Base-by-base conservation (phyloP, 305 asterid species). In the Fraxinus nigra region DNA sequence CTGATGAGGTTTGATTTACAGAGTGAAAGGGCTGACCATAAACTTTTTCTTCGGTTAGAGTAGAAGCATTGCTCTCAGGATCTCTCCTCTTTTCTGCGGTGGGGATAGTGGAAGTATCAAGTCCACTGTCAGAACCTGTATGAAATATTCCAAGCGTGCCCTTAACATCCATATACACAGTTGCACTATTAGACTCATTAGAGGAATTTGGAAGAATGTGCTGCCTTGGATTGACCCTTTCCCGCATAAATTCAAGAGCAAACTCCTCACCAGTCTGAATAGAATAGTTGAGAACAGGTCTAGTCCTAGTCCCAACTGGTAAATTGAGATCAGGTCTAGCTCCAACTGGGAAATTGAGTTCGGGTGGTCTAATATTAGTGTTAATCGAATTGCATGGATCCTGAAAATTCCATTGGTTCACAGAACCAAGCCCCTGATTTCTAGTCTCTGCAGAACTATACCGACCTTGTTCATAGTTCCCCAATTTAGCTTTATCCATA, bases 231-330 rank as follows among this genome's bases (percentile, higher is more conserved):
- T 91, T 91, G 77, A 91, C 95, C 87, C 98, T 89, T 76, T 95
- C 98, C 87, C 98, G 90, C 97, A 95, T 95, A 82, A 95, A 93
- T 84, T 93, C 98, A 80, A 95, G 89, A 82, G 97, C 91, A 81
- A 95, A 93, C 88, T 92, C 98, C 91, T 95, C 98, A 13, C 98
- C 98, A 9, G 98, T 95, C 88, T 95, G 98, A 77, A 93, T 92
- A 84, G 98, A 95, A 82, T 85, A 95, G 85, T 94, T 92, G 78
- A 85, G 90, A 86, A 92, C 97, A 79, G 98, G 97, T 81, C 92
- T 91, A 79, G 92, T 84, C 78, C 88, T 91, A 79, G 92, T 84
- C 78, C 88, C 93, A 83, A 85, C 88, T 79, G 90, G 83, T 56
- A 78, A 72, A 85, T 85, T 87, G 73, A 69, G 78, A 85, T 91